Conservation (phyloP, 1,284 basidiomycete species). For the Puccinia coronata region DNA sequence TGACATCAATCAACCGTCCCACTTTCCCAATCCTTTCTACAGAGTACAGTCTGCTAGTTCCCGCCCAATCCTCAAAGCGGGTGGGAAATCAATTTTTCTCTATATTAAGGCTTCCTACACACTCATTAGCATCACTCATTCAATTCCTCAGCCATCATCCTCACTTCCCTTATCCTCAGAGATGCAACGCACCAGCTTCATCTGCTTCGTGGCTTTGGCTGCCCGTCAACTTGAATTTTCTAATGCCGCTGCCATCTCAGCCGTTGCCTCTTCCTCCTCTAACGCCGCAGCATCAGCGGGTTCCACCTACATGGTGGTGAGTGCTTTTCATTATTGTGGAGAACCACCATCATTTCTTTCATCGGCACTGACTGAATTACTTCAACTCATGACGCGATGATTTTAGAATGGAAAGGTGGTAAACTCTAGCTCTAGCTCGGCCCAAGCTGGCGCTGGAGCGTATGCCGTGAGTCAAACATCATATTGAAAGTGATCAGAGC, state of each 20-base stretch:
- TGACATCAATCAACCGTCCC: neutral
- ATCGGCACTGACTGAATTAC: neutral
- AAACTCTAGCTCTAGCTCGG: conserved; percentile 17
- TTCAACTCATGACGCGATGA: neutral
- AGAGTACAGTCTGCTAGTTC: neutral
- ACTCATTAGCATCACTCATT: neutral
- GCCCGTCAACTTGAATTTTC: conserved; percentile 11
- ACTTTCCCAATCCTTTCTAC: neutral
- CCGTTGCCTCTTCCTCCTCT: conserved; percentile 1
- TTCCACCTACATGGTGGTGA: conserved; percentile 26
- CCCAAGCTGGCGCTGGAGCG: conserved; percentile 23
- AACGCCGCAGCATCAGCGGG: neutral
- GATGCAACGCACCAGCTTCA: conserved; percentile 18
- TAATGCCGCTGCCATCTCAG: conserved; percentile 3
- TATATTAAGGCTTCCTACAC: neutral
- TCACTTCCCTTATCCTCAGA: neutral
- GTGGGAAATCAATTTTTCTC: neutral
- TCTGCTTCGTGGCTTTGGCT: conserved; percentile 20
- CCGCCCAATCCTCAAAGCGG: neutral
- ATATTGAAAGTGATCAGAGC: neutral
- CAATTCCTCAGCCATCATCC: neutral
- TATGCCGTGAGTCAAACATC: conserved; percentile 21
- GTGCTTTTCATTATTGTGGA: neutral
- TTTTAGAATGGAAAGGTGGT: conserved; percentile 17
- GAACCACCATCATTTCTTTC: neutral